These are phyloP conservation scores for Gossypium stocksii DNA, from an alignment of 345 rosid genomes.

Conservation along the genomic window DNA sequence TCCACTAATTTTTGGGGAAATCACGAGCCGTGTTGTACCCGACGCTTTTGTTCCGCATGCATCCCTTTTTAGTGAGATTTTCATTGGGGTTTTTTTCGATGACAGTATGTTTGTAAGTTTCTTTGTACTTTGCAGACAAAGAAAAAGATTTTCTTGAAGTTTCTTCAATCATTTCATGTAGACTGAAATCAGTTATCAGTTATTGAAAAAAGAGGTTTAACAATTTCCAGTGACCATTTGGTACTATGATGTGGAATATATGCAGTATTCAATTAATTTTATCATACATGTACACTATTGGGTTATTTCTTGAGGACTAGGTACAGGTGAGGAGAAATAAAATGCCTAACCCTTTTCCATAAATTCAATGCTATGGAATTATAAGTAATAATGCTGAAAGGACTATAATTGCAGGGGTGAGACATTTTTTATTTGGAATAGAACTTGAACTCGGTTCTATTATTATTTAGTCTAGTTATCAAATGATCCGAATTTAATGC, in stretches of 20 bases:
- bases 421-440: not conserved
- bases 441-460: not conserved
- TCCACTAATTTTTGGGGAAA: not conserved
- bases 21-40: not conserved
- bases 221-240: not conserved
- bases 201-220: not conserved
- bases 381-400: not conserved
- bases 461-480: not conserved
- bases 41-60: not conserved
- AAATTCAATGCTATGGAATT: not conserved
- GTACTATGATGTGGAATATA: not conserved
- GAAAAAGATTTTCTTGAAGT: not conserved
- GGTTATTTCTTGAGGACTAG: not conserved
- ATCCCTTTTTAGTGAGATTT: not conserved
- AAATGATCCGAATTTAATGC: no score
- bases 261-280: not conserved
- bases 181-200: not conserved
- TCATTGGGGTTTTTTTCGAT: not conserved
- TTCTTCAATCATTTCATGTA: not conserved
- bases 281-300: not conserved
- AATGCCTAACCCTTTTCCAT: not conserved
- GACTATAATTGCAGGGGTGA: not conserved
- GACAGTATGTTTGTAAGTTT: not conserved
- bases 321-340: not conserved
- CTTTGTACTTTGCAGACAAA: not conserved